Evolutionary conservation across 345 rosid genomes (phyloP).

Genomic region (Conringia planisiliqua): DNA sequence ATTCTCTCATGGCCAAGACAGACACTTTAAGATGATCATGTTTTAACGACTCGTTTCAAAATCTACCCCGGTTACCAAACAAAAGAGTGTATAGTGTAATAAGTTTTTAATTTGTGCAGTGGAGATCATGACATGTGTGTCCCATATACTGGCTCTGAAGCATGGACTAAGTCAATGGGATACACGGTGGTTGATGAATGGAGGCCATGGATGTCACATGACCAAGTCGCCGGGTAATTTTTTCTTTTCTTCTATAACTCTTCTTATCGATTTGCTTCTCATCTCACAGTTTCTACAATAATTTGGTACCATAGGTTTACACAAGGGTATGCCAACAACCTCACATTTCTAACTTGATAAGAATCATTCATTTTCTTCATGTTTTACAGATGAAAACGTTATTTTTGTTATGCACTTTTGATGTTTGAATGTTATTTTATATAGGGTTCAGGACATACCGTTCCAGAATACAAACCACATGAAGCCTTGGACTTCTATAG

Average conservation of each 20-base stretch:
- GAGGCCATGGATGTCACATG: conserved; percentile 74
- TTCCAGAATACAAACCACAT: conserved; percentile 82
- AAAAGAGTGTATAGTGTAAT: background rate
- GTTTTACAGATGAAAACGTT: background rate
- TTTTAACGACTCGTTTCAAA: too few relatives aligned
- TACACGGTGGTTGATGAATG: conserved; percentile 70
- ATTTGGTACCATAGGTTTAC: conserved; percentile 41
- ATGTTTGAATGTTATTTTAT: conserved; percentile 8
- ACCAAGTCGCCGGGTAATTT: conserved; percentile 71
- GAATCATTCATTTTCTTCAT: background rate
- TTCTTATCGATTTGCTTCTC: background rate
- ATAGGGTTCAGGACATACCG: conserved; percentile 90
- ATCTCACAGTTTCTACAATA: background rate
- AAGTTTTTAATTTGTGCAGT: conserved; percentile 28
- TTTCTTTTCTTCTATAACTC: background rate
- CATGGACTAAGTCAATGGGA: conserved; percentile 86
- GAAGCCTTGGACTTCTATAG: conserved; percentile 80
- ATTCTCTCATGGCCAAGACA: background rate
- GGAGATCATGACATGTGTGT: conserved; percentile 98
- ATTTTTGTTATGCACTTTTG: background rate
- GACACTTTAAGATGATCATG: background rate
- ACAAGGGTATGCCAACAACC: conserved; percentile 78
- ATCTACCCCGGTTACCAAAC: background rate
- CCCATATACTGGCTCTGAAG: conserved; percentile 86
- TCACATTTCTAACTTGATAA: conserved; percentile 80